Evolutionary conservation across 1,139 yeast species (phyloP).

Genomic region (Saccharomyces pastorianus): DNA sequence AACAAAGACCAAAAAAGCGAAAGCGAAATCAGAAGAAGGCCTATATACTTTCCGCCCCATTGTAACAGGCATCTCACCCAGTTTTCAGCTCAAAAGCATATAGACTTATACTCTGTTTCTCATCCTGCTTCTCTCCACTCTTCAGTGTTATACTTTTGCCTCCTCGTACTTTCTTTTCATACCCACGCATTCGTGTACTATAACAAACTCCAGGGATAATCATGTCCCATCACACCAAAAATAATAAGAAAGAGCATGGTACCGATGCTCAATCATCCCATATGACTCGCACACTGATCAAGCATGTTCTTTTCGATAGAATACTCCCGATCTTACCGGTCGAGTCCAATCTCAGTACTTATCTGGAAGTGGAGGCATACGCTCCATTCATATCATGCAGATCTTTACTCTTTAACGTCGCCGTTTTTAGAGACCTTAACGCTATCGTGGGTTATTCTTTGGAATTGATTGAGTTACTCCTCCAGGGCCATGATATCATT

Average conservation of each 20-base stretch:
- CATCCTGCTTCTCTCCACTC: not conserved
- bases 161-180: not conserved
- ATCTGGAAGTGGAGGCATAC: conserved; percentile 25
- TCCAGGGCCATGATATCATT: conserved; percentile 15
- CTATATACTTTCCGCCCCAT: not conserved
- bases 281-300: conserved; percentile 13
- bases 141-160: not conserved
- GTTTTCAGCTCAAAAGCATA: not conserved
- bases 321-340: conserved; percentile 21
- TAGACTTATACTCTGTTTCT: not conserved
- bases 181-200: not conserved
- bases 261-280: not conserved
- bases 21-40: not conserved
- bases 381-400: conserved; percentile 23
- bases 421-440: conserved; percentile 22
- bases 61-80: not conserved
- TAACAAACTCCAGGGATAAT: not conserved
- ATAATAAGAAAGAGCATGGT: not conserved
- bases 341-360: conserved; percentile 17
- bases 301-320: conserved; percentile 19
- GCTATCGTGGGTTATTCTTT: conserved; percentile 17
- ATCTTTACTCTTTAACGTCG: conserved; percentile 24
- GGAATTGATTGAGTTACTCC: conserved; percentile 17
- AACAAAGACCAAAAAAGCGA: not conserved
- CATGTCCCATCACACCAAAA: not conserved